Evolutionary conservation across 2,329 filamentous ascomycete species (phyloP).

Genomic region (Cladosporium sphaerospermum): DNA sequence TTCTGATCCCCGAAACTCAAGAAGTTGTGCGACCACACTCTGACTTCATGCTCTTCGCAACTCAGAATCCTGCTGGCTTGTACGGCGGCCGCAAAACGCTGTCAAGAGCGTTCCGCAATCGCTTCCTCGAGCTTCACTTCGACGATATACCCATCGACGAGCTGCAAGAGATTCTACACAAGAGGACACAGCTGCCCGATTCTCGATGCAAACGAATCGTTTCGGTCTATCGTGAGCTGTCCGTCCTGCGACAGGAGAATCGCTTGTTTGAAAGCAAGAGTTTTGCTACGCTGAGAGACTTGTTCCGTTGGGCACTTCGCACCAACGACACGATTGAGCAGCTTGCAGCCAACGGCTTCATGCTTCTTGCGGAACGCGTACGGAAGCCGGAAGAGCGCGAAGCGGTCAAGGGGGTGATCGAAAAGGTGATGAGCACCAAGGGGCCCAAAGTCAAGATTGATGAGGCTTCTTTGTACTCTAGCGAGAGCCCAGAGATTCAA

Average conservation of each 20-base stretch:
- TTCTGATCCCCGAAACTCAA: slow-evolving; percentile 94
- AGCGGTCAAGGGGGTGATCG: slow-evolving; percentile 81
- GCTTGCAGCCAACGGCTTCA: slow-evolving; percentile 86
- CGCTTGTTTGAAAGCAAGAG: slow-evolving; percentile 95
- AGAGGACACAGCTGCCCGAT: slow-evolving; percentile 80
- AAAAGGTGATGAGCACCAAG: slow-evolving; percentile 68
- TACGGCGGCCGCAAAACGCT: slow-evolving; percentile 93
- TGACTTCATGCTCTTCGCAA: slow-evolving; percentile 97
- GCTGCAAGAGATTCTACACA: slow-evolving; percentile 82
- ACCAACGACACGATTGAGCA: slow-evolving; percentile 80
- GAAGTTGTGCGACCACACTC: slow-evolving; percentile 86
- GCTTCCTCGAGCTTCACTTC: slow-evolving; percentile 94
- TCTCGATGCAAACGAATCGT: slow-evolving; percentile 91
- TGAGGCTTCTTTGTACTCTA: slow-evolving; percentile 64
- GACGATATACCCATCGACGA: slow-evolving; percentile 97
- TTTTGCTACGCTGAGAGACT: slow-evolving; percentile 89
- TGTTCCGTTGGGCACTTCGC: slow-evolving; percentile 91
- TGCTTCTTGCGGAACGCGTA: slow-evolving; percentile 91
- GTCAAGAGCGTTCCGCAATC: slow-evolving; percentile 90
- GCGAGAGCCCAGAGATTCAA: slow-evolving; percentile 32
- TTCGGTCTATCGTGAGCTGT: slow-evolving; percentile 86
- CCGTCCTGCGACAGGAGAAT: slow-evolving; percentile 79
- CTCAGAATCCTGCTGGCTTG: slow-evolving; percentile 89
- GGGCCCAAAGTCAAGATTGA: slow-evolving; percentile 65
- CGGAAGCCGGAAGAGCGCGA: slow-evolving; percentile 80